These are phyloP conservation scores for Leishmania mexicana DNA, from an alignment of 208 protist species.

Conservation along the genomic window DNA sequence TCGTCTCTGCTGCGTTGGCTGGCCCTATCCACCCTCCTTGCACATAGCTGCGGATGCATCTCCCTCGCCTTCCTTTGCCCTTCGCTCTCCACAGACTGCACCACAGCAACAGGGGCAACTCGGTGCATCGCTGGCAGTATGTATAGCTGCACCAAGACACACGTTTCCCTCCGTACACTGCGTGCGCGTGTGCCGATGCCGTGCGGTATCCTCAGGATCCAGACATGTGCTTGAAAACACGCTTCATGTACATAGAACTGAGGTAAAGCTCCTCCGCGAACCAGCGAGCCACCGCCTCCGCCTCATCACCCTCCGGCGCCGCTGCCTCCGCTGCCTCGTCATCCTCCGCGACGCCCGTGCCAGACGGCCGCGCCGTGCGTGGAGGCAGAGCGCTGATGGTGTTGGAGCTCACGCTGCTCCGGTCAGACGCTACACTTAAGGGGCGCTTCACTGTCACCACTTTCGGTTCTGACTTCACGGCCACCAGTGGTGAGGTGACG, in stretches of 20 bases:
- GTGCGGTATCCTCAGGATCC: slow-evolving; percentile 6
- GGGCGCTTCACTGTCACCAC: slow-evolving; percentile 16
- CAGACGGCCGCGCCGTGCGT: neutral
- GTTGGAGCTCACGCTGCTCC: neutral
- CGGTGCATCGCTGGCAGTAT: neutral
- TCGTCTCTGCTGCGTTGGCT: neutral
- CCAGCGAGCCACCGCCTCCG: slow-evolving; percentile 17
- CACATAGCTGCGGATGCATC: neutral
- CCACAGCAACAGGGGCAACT: neutral
- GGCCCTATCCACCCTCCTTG: neutral
- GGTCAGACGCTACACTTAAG: neutral
- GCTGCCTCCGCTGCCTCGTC: neutral
- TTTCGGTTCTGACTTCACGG: neutral
- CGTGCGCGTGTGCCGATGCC: neutral
- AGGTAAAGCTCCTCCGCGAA: slow-evolving; percentile 31
- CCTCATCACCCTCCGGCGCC: neutral
- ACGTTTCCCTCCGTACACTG: neutral
- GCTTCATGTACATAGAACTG: slow-evolving; percentile 41
- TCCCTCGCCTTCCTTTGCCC: neutral
- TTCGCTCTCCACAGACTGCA: neutral
- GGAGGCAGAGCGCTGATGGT: slow-evolving; percentile 5
- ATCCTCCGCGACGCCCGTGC: slow-evolving; percentile 10
- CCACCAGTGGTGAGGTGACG: neutral
- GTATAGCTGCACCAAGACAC: neutral
- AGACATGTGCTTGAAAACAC: slow-evolving; percentile 27